Evolutionary conservation across 805 yeast species (phyloP), one percentile per base, ranked within the genome.

Genomic region (Barnettozyma californica): DNA sequence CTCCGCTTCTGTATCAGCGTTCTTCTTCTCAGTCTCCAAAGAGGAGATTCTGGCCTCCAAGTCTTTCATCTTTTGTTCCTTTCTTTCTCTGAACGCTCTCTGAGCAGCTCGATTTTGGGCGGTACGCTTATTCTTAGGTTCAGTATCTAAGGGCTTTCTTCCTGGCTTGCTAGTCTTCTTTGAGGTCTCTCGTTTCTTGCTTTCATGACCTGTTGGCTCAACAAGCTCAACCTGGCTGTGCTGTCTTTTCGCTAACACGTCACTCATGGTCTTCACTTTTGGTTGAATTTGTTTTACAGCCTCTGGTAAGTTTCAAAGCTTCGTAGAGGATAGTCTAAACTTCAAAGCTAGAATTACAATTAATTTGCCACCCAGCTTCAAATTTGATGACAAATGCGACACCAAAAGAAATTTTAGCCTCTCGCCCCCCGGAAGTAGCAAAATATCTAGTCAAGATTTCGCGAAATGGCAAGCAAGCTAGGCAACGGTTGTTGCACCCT

Each of bases 101-200:
- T 94, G 99, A n/a, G 98, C 98, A 3, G 97, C 97, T 59, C 98
- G 77, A 66, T 94, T 92, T 69, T 94, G 98, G 2, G 97, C 97
- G 14, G 96, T 89, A 58, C 99, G 75, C 73, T 88, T 92, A 60
- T 81, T 82, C 63, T 85, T 89, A 9, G 95, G 91, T 57, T 89
- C 95, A 9, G 84, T 80, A 14, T 72, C 76, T 45, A 85, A 70
- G 0, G 88, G 91, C 70, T 87, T 90, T 50, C 96, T 76, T 2
- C 96, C 97, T 0, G 94, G 89, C 61, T 82, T 84, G 35, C 62
- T 60, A 7, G 57, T 59, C 53, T 59, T 65, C 54, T 62, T 63
- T 25, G 51, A 55, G 10, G 54, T 33, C 53, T 60, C 59, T 8
- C 57, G 55, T 49, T 60, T 56, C 53, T 61, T 61, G 31, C 45